Percentiles rank a stretch among this genome's conserved stretches.
Evolutionary conservation across 306 rosid genomes (phyloP).

Genomic region (Carpinus fangiana): DNA sequence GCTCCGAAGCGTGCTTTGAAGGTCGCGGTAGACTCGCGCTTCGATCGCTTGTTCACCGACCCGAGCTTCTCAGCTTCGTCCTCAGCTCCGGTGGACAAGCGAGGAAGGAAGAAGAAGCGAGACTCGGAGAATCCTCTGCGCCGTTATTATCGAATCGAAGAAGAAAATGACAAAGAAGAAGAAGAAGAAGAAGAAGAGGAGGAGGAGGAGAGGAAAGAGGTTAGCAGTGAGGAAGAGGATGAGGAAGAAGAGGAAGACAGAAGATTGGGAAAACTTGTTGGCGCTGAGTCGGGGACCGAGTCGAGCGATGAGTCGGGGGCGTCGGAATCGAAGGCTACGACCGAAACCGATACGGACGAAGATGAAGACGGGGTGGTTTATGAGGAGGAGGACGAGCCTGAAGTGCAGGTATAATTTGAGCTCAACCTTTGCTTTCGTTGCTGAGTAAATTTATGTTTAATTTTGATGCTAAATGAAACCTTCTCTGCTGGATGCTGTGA

Average conservation of each 20-base stretch:
- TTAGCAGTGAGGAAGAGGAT: slow-evolving; percentile 9
- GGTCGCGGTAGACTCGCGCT: slow-evolving; percentile 79
- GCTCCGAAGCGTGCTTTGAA: slow-evolving; percentile 61
- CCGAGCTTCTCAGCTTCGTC: slow-evolving; percentile 48
- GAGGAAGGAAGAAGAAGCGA: slow-evolving; percentile 54
- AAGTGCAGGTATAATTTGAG: slow-evolving; percentile 38
- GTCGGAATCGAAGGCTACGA: slow-evolving; percentile 24
- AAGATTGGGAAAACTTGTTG: slow-evolving; percentile 22
- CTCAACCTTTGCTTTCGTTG: background rate
- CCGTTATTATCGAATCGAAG: slow-evolving; percentile 55
- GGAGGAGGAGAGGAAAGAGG: slow-evolving; percentile 22
- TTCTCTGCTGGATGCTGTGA: background rate
- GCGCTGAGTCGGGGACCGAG: background rate
- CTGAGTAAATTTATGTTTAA: background rate
- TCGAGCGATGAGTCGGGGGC: slow-evolving; percentile 24
- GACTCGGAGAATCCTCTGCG: slow-evolving; percentile 37
- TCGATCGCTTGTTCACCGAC: slow-evolving; percentile 58
- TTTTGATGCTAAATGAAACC: background rate
- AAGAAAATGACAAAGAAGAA: slow-evolving; percentile 13
- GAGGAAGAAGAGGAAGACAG: slow-evolving; percentile 20
- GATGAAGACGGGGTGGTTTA: slow-evolving; percentile 28
- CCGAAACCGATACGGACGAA: slow-evolving; percentile 19
- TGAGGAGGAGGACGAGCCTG: slow-evolving; percentile 44
- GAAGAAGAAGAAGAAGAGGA: background rate
- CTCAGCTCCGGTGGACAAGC: slow-evolving; percentile 73